Percentiles rank a stretch among this genome's conserved stretches.
phyloP scores from a whole-genome alignment of 805 yeast genomes.

The Yarrowia deformans region DNA sequence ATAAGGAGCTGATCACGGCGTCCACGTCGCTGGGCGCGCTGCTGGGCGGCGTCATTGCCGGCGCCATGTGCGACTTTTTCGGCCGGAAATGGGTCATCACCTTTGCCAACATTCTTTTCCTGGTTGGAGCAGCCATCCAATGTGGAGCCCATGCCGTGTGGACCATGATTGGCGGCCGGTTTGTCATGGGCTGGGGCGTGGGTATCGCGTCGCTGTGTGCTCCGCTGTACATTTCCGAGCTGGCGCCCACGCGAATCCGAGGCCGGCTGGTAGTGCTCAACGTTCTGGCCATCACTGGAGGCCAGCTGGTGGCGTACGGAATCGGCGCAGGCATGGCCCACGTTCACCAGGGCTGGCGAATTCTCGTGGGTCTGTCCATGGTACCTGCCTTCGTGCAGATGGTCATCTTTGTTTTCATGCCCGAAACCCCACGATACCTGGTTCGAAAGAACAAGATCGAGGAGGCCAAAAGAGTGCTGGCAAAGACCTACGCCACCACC shows the following conservation, averaged over 20 bases:
- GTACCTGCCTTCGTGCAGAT: slow-evolving; percentile 85
- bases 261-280: slow-evolving; percentile 90
- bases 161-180: slow-evolving; percentile 92
- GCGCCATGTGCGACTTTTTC: slow-evolving; percentile 76
- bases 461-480: slow-evolving; percentile 70
- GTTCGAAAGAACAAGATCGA: slow-evolving; percentile 72
- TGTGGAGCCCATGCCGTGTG: slow-evolving; percentile 80
- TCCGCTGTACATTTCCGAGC: slow-evolving; percentile 90
- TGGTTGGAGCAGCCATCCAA: slow-evolving; percentile 86
- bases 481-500: slow-evolving; percentile 67
- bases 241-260: slow-evolving; percentile 90
- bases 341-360: slow-evolving; percentile 89
- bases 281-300: slow-evolving; percentile 90
- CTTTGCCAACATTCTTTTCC: slow-evolving; percentile 80
- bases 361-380: slow-evolving; percentile 87
- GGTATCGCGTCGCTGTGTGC: slow-evolving; percentile 94
- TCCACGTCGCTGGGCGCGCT: slow-evolving; percentile 96
- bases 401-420: slow-evolving; percentile 78
- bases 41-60: slow-evolving; percentile 78
- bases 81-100: slow-evolving; percentile 88
- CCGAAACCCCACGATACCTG: slow-evolving; percentile 94
- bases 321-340: slow-evolving; percentile 77
- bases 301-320: slow-evolving; percentile 93
- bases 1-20: slow-evolving; percentile 88
- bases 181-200: slow-evolving; percentile 94